Conservation (phyloP, 371 early-diverging fungal species). For the Mortierella sp. region DNA sequence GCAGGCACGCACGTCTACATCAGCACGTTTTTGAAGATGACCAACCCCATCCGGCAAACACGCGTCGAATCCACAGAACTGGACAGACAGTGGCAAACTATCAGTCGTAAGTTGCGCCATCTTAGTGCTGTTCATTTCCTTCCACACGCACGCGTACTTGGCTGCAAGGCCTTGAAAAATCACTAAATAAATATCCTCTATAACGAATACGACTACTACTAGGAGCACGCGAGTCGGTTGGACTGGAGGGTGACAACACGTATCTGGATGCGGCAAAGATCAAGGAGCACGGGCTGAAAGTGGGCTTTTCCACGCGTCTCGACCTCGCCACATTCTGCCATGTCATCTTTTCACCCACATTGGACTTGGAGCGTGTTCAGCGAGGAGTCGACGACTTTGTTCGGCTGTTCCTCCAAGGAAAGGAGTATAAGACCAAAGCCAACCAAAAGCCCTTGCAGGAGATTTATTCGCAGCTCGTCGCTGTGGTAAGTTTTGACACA, state of each 20-base stretch:
- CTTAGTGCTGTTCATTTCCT: background rate
- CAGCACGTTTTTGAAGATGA: constrained; percentile 11
- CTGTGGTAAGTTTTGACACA: constrained; percentile 14
- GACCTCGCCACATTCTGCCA: constrained; percentile 34
- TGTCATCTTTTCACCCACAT: background rate
- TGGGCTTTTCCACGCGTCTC: constrained; percentile 7
- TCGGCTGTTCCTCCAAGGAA: background rate
- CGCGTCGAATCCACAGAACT: constrained; percentile 9
- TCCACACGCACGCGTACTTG: too few relatives aligned
- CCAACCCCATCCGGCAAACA: constrained; percentile 13
- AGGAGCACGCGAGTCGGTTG: constrained; percentile 17
- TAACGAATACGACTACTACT: too few relatives aligned
- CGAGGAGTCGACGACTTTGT: constrained; percentile 17
- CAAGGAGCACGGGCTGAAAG: constrained; percentile 11
- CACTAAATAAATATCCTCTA: too few relatives aligned
- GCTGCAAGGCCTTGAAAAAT: too few relatives aligned
- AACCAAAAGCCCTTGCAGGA: background rate
- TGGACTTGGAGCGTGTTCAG: constrained; percentile 10
- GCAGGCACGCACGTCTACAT: constrained; percentile 15
- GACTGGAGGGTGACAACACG: constrained; percentile 1
- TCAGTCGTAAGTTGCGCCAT: constrained; percentile 9
- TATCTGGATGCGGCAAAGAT: constrained; percentile 16
- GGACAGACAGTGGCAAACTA: constrained; percentile 21
- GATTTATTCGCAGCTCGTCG: constrained; percentile 24
- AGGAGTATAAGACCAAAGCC: background rate